Evolutionary conservation across 495 filamentous ascomycete genomes (phyloP), one percentile per base, ranked within the genome.

Genomic region (Xeromyces bisporus): DNA sequence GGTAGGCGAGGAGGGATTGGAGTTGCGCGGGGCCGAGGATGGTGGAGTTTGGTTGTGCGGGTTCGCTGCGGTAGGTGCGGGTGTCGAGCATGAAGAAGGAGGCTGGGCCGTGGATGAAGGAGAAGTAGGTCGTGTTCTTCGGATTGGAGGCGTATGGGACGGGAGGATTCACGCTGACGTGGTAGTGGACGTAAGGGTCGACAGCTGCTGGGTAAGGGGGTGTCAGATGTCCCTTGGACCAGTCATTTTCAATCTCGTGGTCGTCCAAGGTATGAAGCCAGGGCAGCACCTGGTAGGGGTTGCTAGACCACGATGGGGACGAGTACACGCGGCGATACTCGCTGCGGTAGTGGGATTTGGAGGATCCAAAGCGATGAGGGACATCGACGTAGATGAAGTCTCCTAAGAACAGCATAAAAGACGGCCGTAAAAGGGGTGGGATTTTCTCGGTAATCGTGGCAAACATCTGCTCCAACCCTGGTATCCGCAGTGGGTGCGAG

Each of bases 341-440:
- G 38, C 77, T 66, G 20, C 89, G 75, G 53, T 94, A 94, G 44
- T 76, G 72, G 27, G 80, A 72, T 7, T 67, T 57, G 3, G 68
- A 62, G 12, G 62, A 72, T 8, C 82, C 85, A 40, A 83, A 77
- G 21, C 76, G 73, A 17, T 69, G 62, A 0, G 89, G 89, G 0
- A 94, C 83, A 36, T 97, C 89, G 38, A 91, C 75, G 48, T 97
- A 97, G 48, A 97, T 93, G 50, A 94, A 97, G 47, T 97, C 89
- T n/a, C 87, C 89, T 0, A 97, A 71, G 62, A 97, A 97, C 15
- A 97, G 67, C 86, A 97, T 94, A 41, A 97, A 96, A 0, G 82
- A 67, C 9, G 60, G 59, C 11, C 49, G 53, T 15, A 71, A 58
- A 3, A 87, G 55, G 3, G 54, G 46, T 2, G 76, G 73, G 3